phyloP scores from a whole-genome alignment of 2,329 filamentous ascomycete genomes.

The Westerdykella ornata region DNA sequence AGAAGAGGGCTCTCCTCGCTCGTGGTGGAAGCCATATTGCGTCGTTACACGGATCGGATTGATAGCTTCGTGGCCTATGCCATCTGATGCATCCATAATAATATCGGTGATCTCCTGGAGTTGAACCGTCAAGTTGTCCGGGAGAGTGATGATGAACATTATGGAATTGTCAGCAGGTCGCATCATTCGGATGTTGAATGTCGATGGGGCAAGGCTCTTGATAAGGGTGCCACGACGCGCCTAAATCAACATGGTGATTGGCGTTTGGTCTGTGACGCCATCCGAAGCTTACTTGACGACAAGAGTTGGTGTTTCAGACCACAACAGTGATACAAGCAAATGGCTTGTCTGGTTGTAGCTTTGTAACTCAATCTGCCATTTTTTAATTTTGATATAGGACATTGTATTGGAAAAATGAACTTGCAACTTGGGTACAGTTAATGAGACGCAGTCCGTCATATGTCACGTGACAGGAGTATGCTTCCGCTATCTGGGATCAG shows the following conservation, averaged over 20 bases:
- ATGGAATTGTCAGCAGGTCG: conserved; percentile 23
- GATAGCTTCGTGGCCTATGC: not conserved
- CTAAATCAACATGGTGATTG: not conserved
- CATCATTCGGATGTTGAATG: conserved; percentile 18
- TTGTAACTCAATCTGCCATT: too few species aligned
- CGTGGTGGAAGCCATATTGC: conserved; percentile 11
- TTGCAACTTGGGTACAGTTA: too few species aligned
- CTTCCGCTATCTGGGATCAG: too few species aligned
- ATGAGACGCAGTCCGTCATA: too few species aligned
- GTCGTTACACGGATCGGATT: not conserved
- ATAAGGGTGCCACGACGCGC: conserved; percentile 7
- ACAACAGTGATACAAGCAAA: too few species aligned
- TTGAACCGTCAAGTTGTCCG: not conserved
- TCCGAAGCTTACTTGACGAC: too few species aligned
- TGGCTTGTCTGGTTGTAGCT: too few species aligned
- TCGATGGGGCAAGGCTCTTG: conserved; percentile 5
- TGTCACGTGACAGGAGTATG: too few species aligned
- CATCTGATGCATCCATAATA: not conserved
- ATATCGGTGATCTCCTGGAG: not conserved
- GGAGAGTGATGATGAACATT: conserved; percentile 2
- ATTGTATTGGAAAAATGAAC: too few species aligned
- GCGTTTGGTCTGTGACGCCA: not conserved
- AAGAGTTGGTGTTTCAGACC: too few species aligned
- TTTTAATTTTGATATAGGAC: too few species aligned
- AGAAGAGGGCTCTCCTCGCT: conserved; percentile 19